Conservation (phyloP, 1,139 yeast species). For the Scheffersomyces parashehatae region DNA sequence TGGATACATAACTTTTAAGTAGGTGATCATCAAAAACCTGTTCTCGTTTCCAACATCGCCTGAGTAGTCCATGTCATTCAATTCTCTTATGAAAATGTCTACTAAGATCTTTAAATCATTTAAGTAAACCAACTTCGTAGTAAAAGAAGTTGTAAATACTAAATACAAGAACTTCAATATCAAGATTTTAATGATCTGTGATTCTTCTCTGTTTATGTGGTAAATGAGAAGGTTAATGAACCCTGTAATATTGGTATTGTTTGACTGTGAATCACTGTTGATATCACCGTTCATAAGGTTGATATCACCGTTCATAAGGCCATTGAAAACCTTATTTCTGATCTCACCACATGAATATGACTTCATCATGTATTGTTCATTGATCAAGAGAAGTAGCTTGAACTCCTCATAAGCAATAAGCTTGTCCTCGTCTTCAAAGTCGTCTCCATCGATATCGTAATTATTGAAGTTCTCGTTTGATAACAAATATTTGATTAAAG, state of each 20-base stretch:
- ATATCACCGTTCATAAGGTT: slow-evolving; percentile 23
- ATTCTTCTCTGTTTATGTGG: slow-evolving; percentile 77
- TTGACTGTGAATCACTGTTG: slow-evolving; percentile 13
- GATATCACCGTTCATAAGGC: slow-evolving; percentile 26
- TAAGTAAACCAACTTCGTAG: slow-evolving; percentile 70
- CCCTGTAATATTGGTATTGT: slow-evolving; percentile 29
- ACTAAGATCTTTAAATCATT: slow-evolving; percentile 84
- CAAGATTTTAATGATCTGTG: slow-evolving; percentile 71
- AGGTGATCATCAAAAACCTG: slow-evolving; percentile 61
- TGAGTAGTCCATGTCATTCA: slow-evolving; percentile 57
- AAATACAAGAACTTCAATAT: slow-evolving; percentile 77
- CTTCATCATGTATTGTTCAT: slow-evolving; percentile 83
- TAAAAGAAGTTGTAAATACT: slow-evolving; percentile 65
- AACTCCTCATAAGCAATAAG: slow-evolving; percentile 69
- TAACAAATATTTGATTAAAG: slow-evolving; percentile 54
- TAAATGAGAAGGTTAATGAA: slow-evolving; percentile 43
- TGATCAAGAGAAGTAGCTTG: slow-evolving; percentile 69
- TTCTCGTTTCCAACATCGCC: slow-evolving; percentile 51
- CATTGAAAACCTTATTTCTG: slow-evolving; percentile 51
- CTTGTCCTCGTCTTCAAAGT: slow-evolving; percentile 60
- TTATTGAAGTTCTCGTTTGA: slow-evolving; percentile 47
- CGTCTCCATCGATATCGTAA: slow-evolving; percentile 36
- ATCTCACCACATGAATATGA: slow-evolving; percentile 34
- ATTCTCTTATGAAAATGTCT: slow-evolving; percentile 82
- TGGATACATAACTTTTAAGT: slow-evolving; percentile 74